Base-by-base conservation (phyloP, 1,284 basidiomycete species). In the Prillingera fragicola region DNA sequence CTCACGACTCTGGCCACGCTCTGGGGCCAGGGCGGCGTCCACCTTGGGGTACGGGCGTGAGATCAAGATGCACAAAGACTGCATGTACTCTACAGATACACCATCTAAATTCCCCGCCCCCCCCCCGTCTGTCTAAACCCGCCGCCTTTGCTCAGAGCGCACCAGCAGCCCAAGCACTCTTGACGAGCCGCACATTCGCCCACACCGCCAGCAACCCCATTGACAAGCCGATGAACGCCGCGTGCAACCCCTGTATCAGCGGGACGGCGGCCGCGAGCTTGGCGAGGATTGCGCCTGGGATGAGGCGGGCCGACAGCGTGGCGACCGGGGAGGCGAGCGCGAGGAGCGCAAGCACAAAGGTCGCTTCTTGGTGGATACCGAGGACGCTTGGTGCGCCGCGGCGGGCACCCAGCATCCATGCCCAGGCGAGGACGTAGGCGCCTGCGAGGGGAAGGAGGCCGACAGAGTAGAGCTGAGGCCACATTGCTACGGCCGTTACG, bases 151-250 rank as follows among this genome's bases (percentile, higher is more conserved):
- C 33, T 22, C 33, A 52, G 13, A 52, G 38, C 14, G 50, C 50
- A 2, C 50, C 50, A 15, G 43, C 38, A 6, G 50, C 46, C 50
- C 50, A 52, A 18, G 50, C 50, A 10, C 41, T 41, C 46, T 52
- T 52, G 25, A 52, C 31, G 23, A 52, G 41, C 15, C 50, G 43
- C 23, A 45, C 26, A 23, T 52, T 52, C 4, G 46, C 47, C 50
- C 50, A 52, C 17, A 46, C 37, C 13, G 38, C 40, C 5, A 52
- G 38, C n/a, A 41, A 22, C 5, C 22, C 43, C 5, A 52, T 19
- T 17, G 33, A 37, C 7, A 24, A 33, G 3, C 37, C 29, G n/a
- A 45, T 22, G 32, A 52, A 52, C 23, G n/a, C 36, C 28, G 34
- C 34, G 29, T 41, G 47, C 17, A n/a, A n/a, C n/a, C n/a, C n/a